Conservation (phyloP, 805 yeast genomes). For the Starmerella tilneyi region DNA sequence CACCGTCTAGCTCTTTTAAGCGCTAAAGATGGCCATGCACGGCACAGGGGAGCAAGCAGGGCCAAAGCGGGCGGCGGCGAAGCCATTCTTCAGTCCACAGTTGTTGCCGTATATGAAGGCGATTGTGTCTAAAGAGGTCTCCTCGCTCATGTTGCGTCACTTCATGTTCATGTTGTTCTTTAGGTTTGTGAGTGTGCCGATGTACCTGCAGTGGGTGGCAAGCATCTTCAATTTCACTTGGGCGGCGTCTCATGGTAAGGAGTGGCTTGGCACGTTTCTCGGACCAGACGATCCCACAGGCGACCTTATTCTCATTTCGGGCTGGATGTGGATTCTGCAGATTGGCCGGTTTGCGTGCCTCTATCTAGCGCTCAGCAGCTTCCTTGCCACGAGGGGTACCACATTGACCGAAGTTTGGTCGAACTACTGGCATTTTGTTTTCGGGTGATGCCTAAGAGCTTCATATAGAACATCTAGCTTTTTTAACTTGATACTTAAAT, state of each 20-base stretch:
- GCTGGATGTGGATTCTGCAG: constrained; percentile 1
- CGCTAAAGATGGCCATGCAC: background rate
- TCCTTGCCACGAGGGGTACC: background rate
- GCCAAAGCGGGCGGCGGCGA: background rate
- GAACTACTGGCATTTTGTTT: background rate
- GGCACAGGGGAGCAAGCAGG: background rate
- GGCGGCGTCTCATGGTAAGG: background rate
- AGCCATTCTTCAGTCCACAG: constrained; percentile 2
- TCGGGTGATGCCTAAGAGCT: no score
- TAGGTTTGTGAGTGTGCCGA: constrained; percentile 1
- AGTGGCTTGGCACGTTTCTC: constrained; percentile 8
- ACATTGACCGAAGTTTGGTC: background rate
- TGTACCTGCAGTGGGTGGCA: background rate
- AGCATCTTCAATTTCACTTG: background rate
- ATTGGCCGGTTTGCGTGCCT: background rate
- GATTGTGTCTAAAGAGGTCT: background rate
- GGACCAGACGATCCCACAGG: constrained; percentile 4
- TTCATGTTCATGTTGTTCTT: background rate
- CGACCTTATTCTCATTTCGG: constrained; percentile 6
- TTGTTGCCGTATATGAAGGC: constrained; percentile 1
- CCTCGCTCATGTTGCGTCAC: background rate
- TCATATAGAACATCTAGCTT: no score
- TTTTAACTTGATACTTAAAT: no score
- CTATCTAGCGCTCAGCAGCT: background rate
- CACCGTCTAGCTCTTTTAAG: no score